Conservation (phyloP, 352 stramenopile genomes). For the Globisporangium takayamanum region DNA sequence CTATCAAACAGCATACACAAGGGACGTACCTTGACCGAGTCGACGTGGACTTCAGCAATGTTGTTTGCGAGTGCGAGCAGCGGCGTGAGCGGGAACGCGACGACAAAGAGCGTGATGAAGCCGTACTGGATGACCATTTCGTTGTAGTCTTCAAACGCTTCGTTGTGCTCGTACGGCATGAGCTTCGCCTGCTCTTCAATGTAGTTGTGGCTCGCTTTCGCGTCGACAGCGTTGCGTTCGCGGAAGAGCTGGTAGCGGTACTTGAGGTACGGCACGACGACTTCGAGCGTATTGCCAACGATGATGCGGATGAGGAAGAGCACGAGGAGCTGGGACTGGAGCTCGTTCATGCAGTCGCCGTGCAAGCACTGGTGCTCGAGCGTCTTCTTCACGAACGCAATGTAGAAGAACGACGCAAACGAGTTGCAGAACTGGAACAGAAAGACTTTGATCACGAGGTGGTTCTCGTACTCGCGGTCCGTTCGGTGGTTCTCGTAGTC, state of each 20-base stretch:
- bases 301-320: conserved; percentile 92
- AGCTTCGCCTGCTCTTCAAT: conserved; percentile 84
- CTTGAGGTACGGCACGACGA: conserved; percentile 82
- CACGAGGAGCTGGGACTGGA: conserved; percentile 87
- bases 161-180: conserved; percentile 72
- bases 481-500: conserved; percentile 92
- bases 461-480: conserved; percentile 83
- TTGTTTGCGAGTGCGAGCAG: conserved; percentile 89
- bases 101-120: conserved; percentile 93
- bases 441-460: conserved; percentile 97
- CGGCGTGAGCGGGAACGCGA: conserved; percentile 90
- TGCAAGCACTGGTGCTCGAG: conserved; percentile 75
- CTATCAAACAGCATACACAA: conserved; percentile 1
- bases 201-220: conserved; percentile 55
- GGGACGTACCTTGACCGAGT: conserved; percentile 63
- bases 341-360: conserved; percentile 74
- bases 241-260: conserved; percentile 60
- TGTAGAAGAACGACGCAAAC: conserved; percentile 97
- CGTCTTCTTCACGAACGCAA: conserved; percentile 61
- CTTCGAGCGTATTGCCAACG: conserved; percentile 87
- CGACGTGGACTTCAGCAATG: conserved; percentile 87
- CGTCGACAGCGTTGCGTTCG: conserved; percentile 28
- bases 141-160: conserved; percentile 87
- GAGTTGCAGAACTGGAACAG: conserved; percentile 98
- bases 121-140: conserved; percentile 93